These are phyloP conservation scores for Syzygium aromaticum DNA, from an alignment of 345 rosid genomes.

Conservation along the genomic window DNA sequence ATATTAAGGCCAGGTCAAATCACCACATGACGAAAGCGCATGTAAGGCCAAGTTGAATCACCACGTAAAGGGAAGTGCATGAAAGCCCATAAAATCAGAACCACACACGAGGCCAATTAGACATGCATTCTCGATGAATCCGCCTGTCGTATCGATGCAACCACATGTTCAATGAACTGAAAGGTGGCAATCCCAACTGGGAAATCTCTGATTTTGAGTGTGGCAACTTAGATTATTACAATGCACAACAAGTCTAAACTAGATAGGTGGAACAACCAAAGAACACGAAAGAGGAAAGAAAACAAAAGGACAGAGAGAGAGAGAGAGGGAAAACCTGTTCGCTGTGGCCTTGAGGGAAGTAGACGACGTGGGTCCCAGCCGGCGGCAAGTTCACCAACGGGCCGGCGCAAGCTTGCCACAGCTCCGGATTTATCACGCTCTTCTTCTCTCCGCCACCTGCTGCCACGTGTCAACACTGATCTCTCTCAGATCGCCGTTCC, in stretches of 20 bases:
- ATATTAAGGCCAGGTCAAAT: not conserved
- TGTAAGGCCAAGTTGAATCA: not conserved
- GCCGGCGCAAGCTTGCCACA: conserved; percentile 78
- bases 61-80: not conserved
- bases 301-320: not conserved
- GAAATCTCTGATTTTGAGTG: not conserved
- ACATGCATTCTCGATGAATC: not conserved
- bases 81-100: not conserved
- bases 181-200: not conserved
- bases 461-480: conserved; percentile 8
- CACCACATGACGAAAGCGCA: not conserved
- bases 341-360: conserved; percentile 80
- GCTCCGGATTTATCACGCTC: conserved; percentile 47
- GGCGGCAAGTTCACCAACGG: conserved; percentile 56
- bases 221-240: not conserved
- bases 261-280: not conserved
- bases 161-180: not conserved
- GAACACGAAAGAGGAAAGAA: not conserved
- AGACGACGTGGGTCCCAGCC: conserved; percentile 55
- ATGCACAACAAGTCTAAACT: not conserved
- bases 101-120: not conserved
- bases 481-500: not conserved
- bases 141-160: not conserved
- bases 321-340: conserved; percentile 41
- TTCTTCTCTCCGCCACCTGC: conserved; percentile 32